These are phyloP conservation scores for Nemophila menziesii DNA, from an alignment of 257 asterid species.

Conservation along the genomic window DNA sequence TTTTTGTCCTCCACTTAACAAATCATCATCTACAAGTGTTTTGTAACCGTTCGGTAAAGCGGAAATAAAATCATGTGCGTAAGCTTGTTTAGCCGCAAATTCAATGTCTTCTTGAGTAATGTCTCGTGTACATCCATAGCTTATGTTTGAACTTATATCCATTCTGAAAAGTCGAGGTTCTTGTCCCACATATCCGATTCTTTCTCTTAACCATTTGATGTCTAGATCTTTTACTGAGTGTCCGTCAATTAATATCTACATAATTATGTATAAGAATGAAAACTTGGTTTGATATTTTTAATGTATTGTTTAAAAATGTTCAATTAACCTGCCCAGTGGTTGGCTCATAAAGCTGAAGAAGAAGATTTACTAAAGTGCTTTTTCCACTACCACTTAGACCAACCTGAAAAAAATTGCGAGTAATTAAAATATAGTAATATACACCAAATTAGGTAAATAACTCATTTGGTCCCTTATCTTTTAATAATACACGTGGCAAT, in stretches of 20 bases:
- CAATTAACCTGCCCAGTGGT: conserved; percentile 71
- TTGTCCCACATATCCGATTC: conserved; percentile 95
- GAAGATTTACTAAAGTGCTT: conserved; percentile 84
- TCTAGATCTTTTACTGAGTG: conserved; percentile 55
- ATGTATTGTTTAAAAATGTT: background rate
- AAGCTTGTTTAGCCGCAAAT: conserved; percentile 85
- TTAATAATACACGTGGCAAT: background rate
- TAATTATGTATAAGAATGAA: background rate
- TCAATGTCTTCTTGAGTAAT: conserved; percentile 66
- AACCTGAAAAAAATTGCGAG: conserved; percentile 31
- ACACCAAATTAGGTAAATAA: too few relatives aligned
- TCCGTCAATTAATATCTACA: conserved; percentile 72
- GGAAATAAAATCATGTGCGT: conserved; percentile 76
- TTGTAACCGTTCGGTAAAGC: conserved; percentile 77
- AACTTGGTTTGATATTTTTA: background rate
- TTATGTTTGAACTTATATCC: conserved; percentile 80
- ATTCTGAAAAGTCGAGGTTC: conserved; percentile 89
- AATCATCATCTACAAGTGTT: conserved; percentile 84
- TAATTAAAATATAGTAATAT: conserved; percentile 7
- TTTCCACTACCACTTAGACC: conserved; percentile 99
- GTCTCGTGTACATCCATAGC: conserved; percentile 65
- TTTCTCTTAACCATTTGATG: conserved; percentile 69
- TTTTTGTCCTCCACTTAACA: conserved; percentile 98
- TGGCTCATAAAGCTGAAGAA: conserved; percentile 93
- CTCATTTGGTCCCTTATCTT: too few relatives aligned